phyloP scores from a whole-genome alignment of 2,329 filamentous ascomycete species.

The Penicillium expansum region DNA sequence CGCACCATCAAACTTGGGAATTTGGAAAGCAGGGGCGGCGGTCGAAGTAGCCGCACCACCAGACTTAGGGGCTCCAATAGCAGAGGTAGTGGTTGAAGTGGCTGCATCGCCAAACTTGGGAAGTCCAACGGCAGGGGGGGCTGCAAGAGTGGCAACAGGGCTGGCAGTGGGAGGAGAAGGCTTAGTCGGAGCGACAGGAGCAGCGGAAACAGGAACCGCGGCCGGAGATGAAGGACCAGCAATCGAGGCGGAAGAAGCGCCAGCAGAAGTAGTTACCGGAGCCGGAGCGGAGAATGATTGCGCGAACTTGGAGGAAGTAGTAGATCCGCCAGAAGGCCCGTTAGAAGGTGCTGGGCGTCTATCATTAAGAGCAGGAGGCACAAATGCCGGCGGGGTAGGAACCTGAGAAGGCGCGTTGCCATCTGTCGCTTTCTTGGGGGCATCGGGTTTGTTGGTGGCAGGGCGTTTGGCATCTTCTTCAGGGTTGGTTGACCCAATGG shows the following conservation, averaged over 20 bases:
- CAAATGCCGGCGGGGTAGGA: background rate
- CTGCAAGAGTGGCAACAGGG: background rate
- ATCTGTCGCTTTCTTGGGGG: background rate
- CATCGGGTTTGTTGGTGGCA: background rate
- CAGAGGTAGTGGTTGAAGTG: background rate
- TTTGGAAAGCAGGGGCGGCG: constrained; percentile 9
- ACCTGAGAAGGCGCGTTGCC: background rate
- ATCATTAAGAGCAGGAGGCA: background rate
- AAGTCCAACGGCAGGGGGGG: constrained; percentile 2
- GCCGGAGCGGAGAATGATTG: constrained; percentile 21
- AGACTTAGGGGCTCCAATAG: constrained; percentile 32
- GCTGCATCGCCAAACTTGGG: background rate
- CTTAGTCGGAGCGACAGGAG: background rate
- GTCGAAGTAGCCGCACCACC: constrained; percentile 20
- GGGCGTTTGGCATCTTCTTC: background rate
- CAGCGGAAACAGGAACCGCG: background rate
- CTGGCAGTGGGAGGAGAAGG: background rate
- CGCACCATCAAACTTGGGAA: background rate
- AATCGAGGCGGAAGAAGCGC: background rate
- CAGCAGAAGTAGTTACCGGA: background rate
- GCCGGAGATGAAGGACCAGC: constrained; percentile 13
- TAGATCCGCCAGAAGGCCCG: constrained; percentile 11
- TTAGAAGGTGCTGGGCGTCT: background rate
- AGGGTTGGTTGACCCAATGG: constrained; percentile 24
- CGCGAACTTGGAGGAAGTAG: constrained; percentile 20